Evolutionary conservation across 768 basidiomycete genomes (phyloP), one percentile per base, ranked within the genome.

Genomic region (Psilocybe sp.): DNA sequence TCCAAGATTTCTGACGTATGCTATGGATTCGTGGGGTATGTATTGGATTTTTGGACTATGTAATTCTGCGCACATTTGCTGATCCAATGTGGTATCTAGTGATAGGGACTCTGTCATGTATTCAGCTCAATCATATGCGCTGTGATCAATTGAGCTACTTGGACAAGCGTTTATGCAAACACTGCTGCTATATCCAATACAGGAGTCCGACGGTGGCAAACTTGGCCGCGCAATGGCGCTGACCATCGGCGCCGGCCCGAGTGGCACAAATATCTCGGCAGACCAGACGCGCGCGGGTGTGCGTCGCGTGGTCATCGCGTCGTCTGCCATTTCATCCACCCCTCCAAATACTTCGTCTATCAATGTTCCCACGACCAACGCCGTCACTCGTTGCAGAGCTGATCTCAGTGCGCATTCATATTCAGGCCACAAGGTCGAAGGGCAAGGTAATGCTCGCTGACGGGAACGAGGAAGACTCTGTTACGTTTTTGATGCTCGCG

Each of bases 401-500:
- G 3, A 53, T 49, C 2, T 20, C 47, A 7, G 47, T 9, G 14
- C 13, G 42, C n/a, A 53, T 58, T 41, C 40, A 38, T 36, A 12
- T 37, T 20, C 32, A 47, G 36, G 20, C 12, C 35, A 28, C 41
- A 35, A 37, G 32, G 16, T 44, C 31, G 40, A 23, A 12, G 13
- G 58, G 56, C 1, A 57, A 66, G 16, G 81, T 80, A 2, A 64
- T 65, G 31, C 85, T 89, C 56, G 78, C 76, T 52, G 86, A 87
- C 51, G 83, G 80, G 1, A 68, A 78, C 1, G 57, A 62, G 11
- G 85, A 87, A 60, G 55, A 65, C 31, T 72, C 70, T 4, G 70
- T 92, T 48, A 81, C 85, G 54, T 67, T 79, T 53, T 82, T 81
- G 54, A 80, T 91, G 46, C 67, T 92, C 14, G 90, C 88, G 2